phyloP scores from a whole-genome alignment of 805 yeast genomes.

The Wickerhamomyces chaumierensis region DNA sequence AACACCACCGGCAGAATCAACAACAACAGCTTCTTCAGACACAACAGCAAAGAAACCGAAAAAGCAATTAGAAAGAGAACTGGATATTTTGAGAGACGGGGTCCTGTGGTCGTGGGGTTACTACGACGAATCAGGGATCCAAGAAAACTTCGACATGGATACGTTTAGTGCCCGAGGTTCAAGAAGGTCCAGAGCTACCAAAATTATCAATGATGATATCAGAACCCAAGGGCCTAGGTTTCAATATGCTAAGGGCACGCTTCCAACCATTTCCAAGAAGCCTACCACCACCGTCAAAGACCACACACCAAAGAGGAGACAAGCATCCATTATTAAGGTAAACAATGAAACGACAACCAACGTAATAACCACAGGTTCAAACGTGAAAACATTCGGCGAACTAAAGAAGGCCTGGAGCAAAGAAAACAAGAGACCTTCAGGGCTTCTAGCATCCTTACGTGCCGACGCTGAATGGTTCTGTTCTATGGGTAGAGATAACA shows the following conservation, averaged over 20 bases:
- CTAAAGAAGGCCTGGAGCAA: neutral
- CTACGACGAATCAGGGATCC: neutral
- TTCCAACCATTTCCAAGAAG: too few relatives aligned
- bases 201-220: neutral
- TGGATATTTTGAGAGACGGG: too few relatives aligned
- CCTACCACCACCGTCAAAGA: too few relatives aligned
- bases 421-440: neutral
- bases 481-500: neutral
- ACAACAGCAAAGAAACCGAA: too few relatives aligned
- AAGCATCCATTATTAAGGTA: too few relatives aligned
- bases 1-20: neutral
- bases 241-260: too few relatives aligned
- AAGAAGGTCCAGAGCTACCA: conserved; percentile 2
- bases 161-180: too few relatives aligned
- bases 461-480: neutral
- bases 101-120: too few relatives aligned
- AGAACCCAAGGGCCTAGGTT: neutral
- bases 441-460: neutral
- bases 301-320: too few relatives aligned
- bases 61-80: too few relatives aligned
- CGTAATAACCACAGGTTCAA: too few relatives aligned
- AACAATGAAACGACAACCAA: too few relatives aligned
- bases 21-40: neutral
- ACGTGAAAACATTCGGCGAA: neutral
- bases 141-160: neutral